Evolutionary conservation across 2,329 filamentous ascomycete species (phyloP).

Genomic region (Talaromyces sp.): DNA sequence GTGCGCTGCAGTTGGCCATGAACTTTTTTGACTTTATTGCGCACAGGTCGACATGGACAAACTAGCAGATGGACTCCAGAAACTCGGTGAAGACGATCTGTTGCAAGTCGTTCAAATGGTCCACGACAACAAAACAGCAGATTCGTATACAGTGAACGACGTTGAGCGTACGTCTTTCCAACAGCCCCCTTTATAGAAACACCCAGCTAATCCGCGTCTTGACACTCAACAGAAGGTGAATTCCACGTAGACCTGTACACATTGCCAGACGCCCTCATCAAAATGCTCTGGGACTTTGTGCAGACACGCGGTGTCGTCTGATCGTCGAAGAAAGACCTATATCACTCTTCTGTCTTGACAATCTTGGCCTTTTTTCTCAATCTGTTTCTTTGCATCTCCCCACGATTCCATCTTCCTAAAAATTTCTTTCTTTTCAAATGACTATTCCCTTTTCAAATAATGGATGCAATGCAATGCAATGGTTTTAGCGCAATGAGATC

Average conservation of each 20-base stretch:
- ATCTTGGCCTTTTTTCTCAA: not conserved
- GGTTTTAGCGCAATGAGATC: constrained; percentile 5
- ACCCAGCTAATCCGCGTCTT: not conserved
- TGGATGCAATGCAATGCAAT: constrained; percentile 7
- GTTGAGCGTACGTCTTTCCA: constrained; percentile 71
- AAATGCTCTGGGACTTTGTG: constrained; percentile 92
- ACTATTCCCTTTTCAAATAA: not conserved
- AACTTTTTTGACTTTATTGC: not conserved
- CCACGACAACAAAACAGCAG: constrained; percentile 90
- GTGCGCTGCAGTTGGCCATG: not conserved
- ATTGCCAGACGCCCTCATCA: constrained; percentile 82
- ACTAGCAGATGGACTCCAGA: constrained; percentile 84
- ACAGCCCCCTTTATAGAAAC: not conserved
- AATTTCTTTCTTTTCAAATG: not conserved
- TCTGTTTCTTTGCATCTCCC: not conserved
- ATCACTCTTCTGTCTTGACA: not conserved
- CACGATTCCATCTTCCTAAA: constrained; percentile 12
- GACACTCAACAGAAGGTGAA: constrained; percentile 68
- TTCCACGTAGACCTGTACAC: constrained; percentile 98
- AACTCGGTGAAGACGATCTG: constrained; percentile 87
- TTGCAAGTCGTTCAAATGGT: constrained; percentile 96
- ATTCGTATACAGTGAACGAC: constrained; percentile 97
- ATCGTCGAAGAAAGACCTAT: not conserved
- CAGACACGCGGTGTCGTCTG: constrained; percentile 43
- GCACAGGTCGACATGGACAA: constrained; percentile 82